Evolutionary conservation across 257 asterid species (phyloP).

Genomic region (Solanum chmielewskii): DNA sequence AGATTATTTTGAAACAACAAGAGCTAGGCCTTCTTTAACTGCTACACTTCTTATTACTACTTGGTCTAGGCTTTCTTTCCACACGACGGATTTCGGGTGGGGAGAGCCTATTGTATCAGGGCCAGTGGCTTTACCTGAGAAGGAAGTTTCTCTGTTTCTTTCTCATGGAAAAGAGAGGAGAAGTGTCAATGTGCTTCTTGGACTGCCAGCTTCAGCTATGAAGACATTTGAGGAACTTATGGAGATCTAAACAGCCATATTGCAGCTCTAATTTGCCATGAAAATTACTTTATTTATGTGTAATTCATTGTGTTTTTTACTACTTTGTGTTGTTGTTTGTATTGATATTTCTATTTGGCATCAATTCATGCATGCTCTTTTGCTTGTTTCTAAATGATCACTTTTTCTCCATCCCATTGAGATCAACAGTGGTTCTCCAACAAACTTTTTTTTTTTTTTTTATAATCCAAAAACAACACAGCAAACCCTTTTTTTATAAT

Average conservation of each 20-base stretch:
- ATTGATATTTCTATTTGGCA: not conserved
- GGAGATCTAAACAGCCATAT: constrained; percentile 13
- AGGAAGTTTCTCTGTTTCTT: constrained; percentile 70
- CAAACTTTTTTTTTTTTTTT: not conserved
- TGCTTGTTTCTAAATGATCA: not conserved
- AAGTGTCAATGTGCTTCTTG: constrained; percentile 70
- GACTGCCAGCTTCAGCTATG: constrained; percentile 87
- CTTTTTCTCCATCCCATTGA: not conserved
- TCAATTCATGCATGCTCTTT: not conserved
- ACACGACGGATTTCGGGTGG: constrained; percentile 87
- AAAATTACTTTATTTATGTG: not conserved
- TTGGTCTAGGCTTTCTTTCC: constrained; percentile 75
- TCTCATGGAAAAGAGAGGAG: constrained; percentile 73
- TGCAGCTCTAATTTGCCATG: not conserved
- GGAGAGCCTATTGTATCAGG: constrained; percentile 70
- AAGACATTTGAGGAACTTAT: constrained; percentile 54
- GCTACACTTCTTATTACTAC: constrained; percentile 72
- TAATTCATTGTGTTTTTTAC: not conserved
- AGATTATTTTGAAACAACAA: constrained; percentile 68
- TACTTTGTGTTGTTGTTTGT: not conserved
- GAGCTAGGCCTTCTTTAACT: constrained; percentile 66
- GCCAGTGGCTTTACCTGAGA: constrained; percentile 72
- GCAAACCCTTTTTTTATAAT: not conserved
- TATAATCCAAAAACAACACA: not conserved
- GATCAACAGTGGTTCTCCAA: not conserved